These are phyloP conservation scores for Ascomycota sp. DNA, from an alignment of 2,329 filamentous ascomycete genomes.

Conservation along the genomic window DNA sequence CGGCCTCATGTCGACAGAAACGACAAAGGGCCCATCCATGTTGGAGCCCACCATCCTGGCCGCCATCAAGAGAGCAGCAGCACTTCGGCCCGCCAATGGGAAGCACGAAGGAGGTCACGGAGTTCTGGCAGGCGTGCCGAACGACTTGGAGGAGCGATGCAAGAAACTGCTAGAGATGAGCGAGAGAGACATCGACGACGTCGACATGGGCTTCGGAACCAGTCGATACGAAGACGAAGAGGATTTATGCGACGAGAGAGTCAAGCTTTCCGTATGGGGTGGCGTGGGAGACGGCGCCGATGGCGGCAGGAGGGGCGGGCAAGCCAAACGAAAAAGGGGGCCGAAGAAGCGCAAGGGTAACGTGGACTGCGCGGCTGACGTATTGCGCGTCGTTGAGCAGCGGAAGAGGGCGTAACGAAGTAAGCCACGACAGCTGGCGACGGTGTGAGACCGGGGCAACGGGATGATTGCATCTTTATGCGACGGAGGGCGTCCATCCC, in stretches of 20 bases:
- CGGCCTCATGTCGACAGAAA: conserved; percentile 28
- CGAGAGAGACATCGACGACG: conserved; percentile 66
- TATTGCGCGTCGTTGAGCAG: conserved; percentile 54
- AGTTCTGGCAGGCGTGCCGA: too few species aligned
- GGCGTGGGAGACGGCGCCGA: conserved; percentile 29
- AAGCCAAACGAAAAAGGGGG: conserved; percentile 43
- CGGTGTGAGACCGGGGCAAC: too few species aligned
- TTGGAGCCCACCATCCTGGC: conserved; percentile 61
- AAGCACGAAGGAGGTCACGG: too few species aligned
- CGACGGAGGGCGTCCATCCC: too few species aligned
- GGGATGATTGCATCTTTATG: too few species aligned
- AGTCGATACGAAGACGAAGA: conserved; percentile 75
- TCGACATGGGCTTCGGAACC: conserved; percentile 86
- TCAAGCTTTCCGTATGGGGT: conserved; percentile 47
- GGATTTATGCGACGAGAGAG: conserved; percentile 45
- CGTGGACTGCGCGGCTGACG: conserved; percentile 56
- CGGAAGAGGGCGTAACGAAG: conserved; percentile 16
- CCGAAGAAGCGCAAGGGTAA: conserved; percentile 59
- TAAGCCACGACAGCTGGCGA: neutral
- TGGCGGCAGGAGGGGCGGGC: conserved; percentile 17
- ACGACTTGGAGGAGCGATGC: conserved; percentile 34
- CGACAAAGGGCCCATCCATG: conserved; percentile 30
- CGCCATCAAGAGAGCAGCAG: conserved; percentile 64
- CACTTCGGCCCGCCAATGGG: conserved; percentile 27
- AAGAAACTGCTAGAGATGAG: conserved; percentile 52